Evolutionary conservation across 2,329 filamentous ascomycete species (phyloP), one percentile per base, ranked within the genome.

Genomic region (Coniosporium tulheliwenetii): DNA sequence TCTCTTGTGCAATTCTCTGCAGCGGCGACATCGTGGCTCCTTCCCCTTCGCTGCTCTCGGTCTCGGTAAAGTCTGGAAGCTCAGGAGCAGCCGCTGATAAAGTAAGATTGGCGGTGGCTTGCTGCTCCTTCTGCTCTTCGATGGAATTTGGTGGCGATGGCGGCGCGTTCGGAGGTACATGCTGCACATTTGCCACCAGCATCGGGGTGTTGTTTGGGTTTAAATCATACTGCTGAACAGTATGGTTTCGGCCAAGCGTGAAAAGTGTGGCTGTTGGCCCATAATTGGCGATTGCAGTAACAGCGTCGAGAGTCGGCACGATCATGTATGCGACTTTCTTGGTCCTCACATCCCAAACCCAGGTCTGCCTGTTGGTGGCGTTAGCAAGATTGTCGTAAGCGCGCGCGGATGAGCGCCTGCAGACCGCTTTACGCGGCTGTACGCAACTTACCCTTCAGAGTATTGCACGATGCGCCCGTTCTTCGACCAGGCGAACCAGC

Each of bases 401-500:
- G 30, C 9, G 10, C 16, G 32, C 38, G 16, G 39, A 26, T 26
- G 19, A 26, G 19, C 19, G 19, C 19, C 7, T 7, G 4, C 7
- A 7, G 4, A 26, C 19, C 34, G 34, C 15, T 40, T 29, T 37
- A 19, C 30, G 5, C 31, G 40, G 42, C 16, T 8, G 10, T 30
- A 34, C 39, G 31, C 5, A 41, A 75, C 84, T 66, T 69, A 94
- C 87, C 80, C 78, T 61, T 95, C 85, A 5, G 84, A 82, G 60
- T 79, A 87, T 61, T 98, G 91, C 47, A 98, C 78, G 48, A 98
- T 86, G 49, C 87, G 81, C 33, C 91, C 91, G 64, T 94, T 96
- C 64, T 95, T 96, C 0, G 91, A 96, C 91, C 91, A 98, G 14
- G 79, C 82, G 69, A 95, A 87, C 91, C 91, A 98, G 57, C 93